Percentiles rank a stretch among this genome's conserved stretches.
Evolutionary conservation across 192 early-diverging fungal genomes (phyloP).

Genomic region (Entomortierella chlamydospora): DNA sequence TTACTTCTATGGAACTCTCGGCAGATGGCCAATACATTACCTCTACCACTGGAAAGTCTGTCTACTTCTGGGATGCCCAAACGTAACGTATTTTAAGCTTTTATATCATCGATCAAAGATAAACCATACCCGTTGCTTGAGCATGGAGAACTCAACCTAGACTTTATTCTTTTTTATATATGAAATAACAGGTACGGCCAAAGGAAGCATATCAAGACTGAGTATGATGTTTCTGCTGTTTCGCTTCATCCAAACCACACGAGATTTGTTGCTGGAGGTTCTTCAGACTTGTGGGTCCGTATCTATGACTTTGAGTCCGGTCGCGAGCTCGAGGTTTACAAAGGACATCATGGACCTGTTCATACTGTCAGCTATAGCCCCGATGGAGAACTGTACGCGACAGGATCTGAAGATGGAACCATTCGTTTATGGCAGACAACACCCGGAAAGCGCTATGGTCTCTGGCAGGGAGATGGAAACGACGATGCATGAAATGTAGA

Average conservation of each 20-base stretch:
- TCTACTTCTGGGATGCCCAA: conserved; percentile 79
- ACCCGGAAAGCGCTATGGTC: conserved; percentile 83
- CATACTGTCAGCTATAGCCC: conserved; percentile 92
- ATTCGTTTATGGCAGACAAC: conserved; percentile 91
- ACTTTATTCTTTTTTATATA: no score
- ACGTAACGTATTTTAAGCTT: conserved; percentile 59
- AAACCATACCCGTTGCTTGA: no score
- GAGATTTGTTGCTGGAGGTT: conserved; percentile 85
- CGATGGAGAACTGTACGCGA: conserved; percentile 92
- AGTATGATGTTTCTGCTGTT: conserved; percentile 80
- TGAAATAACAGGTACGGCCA: conserved; percentile 53
- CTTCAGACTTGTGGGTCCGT: conserved; percentile 85
- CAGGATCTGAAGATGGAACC: conserved; percentile 93
- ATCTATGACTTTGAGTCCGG: conserved; percentile 86
- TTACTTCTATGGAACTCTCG: conserved; percentile 82
- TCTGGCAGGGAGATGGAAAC: conserved; percentile 76
- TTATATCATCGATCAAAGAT: background rate
- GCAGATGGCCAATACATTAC: conserved; percentile 80
- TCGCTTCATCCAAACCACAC: conserved; percentile 85
- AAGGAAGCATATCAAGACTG: conserved; percentile 66
- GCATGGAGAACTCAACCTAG: no score
- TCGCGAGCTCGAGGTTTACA: conserved; percentile 82
- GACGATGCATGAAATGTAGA: conserved; percentile 38
- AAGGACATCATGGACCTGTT: conserved; percentile 92
- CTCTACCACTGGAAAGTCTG: conserved; percentile 81